Evolutionary conservation across 176 grass and related monocot genomes (phyloP).

Genomic region (Elaeis guineensis): DNA sequence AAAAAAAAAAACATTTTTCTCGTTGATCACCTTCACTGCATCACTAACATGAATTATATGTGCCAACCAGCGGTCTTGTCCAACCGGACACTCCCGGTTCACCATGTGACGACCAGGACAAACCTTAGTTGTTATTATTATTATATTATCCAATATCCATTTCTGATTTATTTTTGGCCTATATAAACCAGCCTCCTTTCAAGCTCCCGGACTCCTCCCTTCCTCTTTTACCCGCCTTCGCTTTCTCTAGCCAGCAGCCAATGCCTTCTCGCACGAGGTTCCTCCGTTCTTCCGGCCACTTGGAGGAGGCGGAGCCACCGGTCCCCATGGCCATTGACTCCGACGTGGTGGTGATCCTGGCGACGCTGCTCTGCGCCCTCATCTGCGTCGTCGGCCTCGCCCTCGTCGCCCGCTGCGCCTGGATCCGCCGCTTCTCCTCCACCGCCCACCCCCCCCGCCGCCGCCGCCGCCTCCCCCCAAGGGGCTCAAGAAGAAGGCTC

Average conservation of each 20-base stretch:
- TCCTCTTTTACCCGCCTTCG: not conserved
- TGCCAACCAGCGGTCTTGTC: too few relatives aligned
- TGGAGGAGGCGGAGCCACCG: not conserved
- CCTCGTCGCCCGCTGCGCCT: conserved; percentile 46
- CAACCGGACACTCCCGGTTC: too few relatives aligned
- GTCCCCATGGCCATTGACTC: conserved; percentile 15
- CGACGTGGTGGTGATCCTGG: conserved; percentile 58
- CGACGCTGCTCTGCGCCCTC: conserved; percentile 50
- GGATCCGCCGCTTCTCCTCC: conserved; percentile 33
- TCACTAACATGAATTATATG: too few relatives aligned
- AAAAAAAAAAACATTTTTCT: too few relatives aligned
- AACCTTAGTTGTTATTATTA: too few relatives aligned
- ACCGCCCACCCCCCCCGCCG: conserved; percentile 27
- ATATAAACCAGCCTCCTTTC: too few relatives aligned
- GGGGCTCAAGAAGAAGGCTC: conserved; percentile 42
- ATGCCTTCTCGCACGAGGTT: conserved; percentile 12
- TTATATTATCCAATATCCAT: too few relatives aligned
- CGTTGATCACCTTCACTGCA: too few relatives aligned
- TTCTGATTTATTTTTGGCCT: too few relatives aligned
- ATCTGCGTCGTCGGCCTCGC: conserved; percentile 68
- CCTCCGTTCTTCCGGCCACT: not conserved
- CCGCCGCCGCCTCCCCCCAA: conserved; percentile 7
- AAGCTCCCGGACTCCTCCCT: not conserved
- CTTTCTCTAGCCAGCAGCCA: not conserved
- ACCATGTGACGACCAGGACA: too few relatives aligned